Conservation (phyloP, 352 stramenopile genomes). For the Phytopythium ostracodes region DNA sequence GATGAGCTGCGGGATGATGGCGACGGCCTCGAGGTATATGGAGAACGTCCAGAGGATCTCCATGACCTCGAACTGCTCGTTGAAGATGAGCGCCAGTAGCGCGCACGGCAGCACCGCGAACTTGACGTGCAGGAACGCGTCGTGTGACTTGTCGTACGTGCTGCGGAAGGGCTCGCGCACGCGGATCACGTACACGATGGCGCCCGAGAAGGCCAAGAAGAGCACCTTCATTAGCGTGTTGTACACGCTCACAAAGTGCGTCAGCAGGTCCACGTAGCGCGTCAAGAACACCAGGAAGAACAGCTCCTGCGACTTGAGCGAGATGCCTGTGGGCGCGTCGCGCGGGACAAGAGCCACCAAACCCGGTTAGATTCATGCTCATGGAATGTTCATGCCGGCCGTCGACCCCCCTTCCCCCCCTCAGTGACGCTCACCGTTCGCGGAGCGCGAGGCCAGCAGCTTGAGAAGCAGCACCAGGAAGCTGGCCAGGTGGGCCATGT, state of each 20-base stretch:
- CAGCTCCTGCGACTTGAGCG: conserved; percentile 98
- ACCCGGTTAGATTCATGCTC: too few relatives aligned
- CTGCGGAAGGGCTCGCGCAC: conserved; percentile 95
- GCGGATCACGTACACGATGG: conserved; percentile 98
- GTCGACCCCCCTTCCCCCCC: too few relatives aligned
- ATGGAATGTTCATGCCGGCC: too few relatives aligned
- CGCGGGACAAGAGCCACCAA: not conserved
- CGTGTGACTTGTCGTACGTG: conserved; percentile 98
- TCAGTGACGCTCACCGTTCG: conserved; percentile 41
- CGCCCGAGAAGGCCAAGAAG: conserved; percentile 95
- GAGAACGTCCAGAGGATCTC: conserved; percentile 99
- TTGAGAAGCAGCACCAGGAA: conserved; percentile 98
- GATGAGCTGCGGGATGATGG: conserved; percentile 99
- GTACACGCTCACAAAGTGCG: conserved; percentile 94
- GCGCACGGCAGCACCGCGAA: conserved; percentile 96
- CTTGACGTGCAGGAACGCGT: conserved; percentile 98
- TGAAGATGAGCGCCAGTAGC: conserved; percentile 94
- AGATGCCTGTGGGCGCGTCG: conserved; percentile 96
- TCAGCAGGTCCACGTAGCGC: conserved; percentile 98
- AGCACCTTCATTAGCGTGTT: conserved; percentile 99
- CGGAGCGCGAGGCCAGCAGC: conserved; percentile 85
- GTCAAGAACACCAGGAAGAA: conserved; percentile 99
- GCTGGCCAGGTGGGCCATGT: conserved; percentile 99
- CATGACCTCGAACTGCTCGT: conserved; percentile 90
- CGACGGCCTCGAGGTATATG: conserved; percentile 98